A percentile compares a stretch with the other conserved stretches of the same genome.
These are phyloP conservation scores for Trichoderma reesei DNA, from an alignment of 495 filamentous ascomycete species.

Conservation along the genomic window DNA sequence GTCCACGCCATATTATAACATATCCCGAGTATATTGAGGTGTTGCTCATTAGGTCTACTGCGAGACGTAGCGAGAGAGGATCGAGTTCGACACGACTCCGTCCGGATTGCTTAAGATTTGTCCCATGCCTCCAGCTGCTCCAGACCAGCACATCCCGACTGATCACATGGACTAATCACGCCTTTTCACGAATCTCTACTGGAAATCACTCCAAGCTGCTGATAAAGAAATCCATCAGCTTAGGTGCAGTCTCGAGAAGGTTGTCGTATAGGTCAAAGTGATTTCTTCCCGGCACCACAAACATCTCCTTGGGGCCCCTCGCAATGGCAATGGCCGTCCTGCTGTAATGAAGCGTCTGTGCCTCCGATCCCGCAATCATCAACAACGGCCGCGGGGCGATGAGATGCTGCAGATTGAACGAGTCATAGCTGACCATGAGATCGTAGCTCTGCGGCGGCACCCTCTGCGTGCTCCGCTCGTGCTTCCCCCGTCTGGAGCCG, in stretches of 20 bases:
- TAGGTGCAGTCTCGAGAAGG: constrained; percentile 17
- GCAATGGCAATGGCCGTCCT: constrained; percentile 22
- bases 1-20: too few relatives aligned
- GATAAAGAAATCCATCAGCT: constrained; percentile 26
- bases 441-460: constrained; percentile 21
- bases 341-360: constrained; percentile 25
- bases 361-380: constrained; percentile 29
- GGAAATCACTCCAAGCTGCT: neutral
- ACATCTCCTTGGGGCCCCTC: constrained; percentile 29
- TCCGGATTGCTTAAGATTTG: neutral
- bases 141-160: neutral
- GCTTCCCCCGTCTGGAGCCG: constrained; percentile 14
- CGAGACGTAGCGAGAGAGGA: too few relatives aligned
- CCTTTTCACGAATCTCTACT: neutral
- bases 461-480: neutral
- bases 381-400: constrained; percentile 25
- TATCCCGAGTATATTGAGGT: too few relatives aligned
- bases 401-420: constrained; percentile 23
- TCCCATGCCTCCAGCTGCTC: neutral
- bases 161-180: neutral
- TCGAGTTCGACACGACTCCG: neutral
- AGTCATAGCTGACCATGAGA: constrained; percentile 25
- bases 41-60: too few relatives aligned
- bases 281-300: constrained; percentile 23
- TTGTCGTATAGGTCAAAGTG: constrained; percentile 34